Base-by-base conservation (phyloP, 305 asterid genomes). In the Rubia balearica region DNA sequence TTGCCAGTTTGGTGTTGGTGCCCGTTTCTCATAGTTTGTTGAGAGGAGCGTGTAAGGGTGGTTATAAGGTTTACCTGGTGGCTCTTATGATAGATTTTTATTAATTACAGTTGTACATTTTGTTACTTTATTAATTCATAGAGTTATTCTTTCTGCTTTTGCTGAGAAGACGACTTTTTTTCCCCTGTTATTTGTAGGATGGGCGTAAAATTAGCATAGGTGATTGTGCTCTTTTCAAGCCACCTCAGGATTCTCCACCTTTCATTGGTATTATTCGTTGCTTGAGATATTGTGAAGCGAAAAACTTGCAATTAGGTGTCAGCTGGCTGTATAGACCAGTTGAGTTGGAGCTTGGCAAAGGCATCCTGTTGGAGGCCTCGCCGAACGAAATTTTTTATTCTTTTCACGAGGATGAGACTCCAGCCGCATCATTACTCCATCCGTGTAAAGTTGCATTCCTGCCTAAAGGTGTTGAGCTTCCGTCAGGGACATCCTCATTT, bases 381-480 rank as follows among this genome's bases (percentile, higher is more conserved):
- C 97, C 97, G 40, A 95, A 90, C 88, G 88, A 84, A 74, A 67
- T 81, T 70, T 87, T 83, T 64, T 81, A 82, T 66, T 84, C 87
- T 61, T 83, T 80, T 67, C 87, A 80, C 42, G 16, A 79, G 80
- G 91, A 95, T 89, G 87, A 90, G 81, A 81, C 79, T 75, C 90
- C 92, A 67, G 95, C 96, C 71, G 96, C 96, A 40, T 88, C 98
- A 43, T 87, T 92, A 71, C 91, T 92, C 53, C 99, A 95, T 87
- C 99, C 96, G 38, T 95, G 99, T 84, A 91, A 87, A 87, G 98
- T 95, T 80, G 96, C 99, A 74, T 95, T 95, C 84, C 98, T 95
- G 79, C 91, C 97, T 69, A 83, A 82, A 85, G 96, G 96, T 71
- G 90, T 82, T 69, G 96, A 85, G 80, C 97, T 92, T 83, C 94